These are phyloP conservation scores for Scedosporium dehoogii DNA, from an alignment of 2,329 filamentous ascomycete species.

Conservation along the genomic window DNA sequence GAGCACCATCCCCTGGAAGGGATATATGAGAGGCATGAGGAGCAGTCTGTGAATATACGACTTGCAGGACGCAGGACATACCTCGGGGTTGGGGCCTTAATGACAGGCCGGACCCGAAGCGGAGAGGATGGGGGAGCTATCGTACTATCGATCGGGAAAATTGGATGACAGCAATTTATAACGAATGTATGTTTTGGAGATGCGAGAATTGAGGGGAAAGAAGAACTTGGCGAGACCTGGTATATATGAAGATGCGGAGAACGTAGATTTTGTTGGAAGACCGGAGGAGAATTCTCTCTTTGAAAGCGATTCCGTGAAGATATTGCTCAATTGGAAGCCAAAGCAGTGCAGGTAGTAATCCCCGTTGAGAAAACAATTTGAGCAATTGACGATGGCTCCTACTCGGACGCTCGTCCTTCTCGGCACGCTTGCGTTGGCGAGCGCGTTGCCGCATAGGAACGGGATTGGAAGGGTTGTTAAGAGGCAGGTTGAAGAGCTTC, in stretches of 20 bases:
- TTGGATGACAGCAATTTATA: not conserved
- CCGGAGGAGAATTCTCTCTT: too few species aligned
- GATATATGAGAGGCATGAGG: too few species aligned
- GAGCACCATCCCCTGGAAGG: too few species aligned
- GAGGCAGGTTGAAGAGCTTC: constrained; percentile 5
- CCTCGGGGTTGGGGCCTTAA: too few species aligned
- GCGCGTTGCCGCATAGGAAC: not conserved
- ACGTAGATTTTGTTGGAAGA: not conserved
- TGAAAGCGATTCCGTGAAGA: not conserved
- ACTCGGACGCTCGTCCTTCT: not conserved
- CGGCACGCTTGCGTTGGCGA: not conserved
- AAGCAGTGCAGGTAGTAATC: not conserved
- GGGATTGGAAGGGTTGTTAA: not conserved
- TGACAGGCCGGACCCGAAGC: too few species aligned
- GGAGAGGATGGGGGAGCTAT: not conserved
- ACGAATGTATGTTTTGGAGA: not conserved
- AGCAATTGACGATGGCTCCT: not conserved
- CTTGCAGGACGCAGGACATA: too few species aligned
- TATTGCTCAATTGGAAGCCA: not conserved
- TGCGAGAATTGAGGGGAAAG: not conserved
- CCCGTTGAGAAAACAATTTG: not conserved
- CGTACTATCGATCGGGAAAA: not conserved
- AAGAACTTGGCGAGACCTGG: not conserved
- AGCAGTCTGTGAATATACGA: too few species aligned
- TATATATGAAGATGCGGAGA: not conserved